Conservation (phyloP, 768 basidiomycete species). For the Lanmaoa rubissima region DNA sequence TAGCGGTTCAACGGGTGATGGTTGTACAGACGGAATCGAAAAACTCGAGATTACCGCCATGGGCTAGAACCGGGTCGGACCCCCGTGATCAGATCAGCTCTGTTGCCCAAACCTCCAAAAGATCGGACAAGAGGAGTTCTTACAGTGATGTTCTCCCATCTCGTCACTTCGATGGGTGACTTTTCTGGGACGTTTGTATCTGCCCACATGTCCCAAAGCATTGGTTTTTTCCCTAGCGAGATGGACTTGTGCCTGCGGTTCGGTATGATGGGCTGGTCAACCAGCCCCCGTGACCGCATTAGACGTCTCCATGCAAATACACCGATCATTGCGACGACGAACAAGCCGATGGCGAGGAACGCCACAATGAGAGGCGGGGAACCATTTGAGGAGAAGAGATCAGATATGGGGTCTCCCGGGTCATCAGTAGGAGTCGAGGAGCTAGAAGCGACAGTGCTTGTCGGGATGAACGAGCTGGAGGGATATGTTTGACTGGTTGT, state of each 20-base stretch:
- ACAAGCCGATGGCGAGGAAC: conserved; percentile 58
- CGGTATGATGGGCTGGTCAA: conserved; percentile 2
- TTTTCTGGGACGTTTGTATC: background rate
- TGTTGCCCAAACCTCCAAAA: background rate
- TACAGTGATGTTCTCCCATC: conserved; percentile 46
- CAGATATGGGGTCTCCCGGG: background rate
- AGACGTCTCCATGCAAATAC: conserved; percentile 48
- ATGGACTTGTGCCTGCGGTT: background rate
- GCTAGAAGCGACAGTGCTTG: conserved; percentile 1
- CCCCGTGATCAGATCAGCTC: background rate
- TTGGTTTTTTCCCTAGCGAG: conserved; percentile 33
- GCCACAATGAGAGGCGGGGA: conserved; percentile 59
- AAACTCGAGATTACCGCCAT: conserved; percentile 20
- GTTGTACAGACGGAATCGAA: background rate
- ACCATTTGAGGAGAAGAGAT: conserved; percentile 32
- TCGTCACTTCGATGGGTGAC: conserved; percentile 8
- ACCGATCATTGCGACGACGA: conserved; percentile 46
- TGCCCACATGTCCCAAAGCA: conserved; percentile 46
- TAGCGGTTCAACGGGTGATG: background rate
- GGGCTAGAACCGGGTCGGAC: conserved; percentile 14
- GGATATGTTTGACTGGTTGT: conserved; percentile 7
- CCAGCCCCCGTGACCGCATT: conserved; percentile 12
- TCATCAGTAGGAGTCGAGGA: conserved; percentile 1
- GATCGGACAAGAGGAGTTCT: conserved; percentile 4
- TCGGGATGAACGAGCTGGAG: background rate